These are phyloP conservation scores for Trapa incisa DNA, from an alignment of 345 rosid species.

Conservation along the genomic window DNA sequence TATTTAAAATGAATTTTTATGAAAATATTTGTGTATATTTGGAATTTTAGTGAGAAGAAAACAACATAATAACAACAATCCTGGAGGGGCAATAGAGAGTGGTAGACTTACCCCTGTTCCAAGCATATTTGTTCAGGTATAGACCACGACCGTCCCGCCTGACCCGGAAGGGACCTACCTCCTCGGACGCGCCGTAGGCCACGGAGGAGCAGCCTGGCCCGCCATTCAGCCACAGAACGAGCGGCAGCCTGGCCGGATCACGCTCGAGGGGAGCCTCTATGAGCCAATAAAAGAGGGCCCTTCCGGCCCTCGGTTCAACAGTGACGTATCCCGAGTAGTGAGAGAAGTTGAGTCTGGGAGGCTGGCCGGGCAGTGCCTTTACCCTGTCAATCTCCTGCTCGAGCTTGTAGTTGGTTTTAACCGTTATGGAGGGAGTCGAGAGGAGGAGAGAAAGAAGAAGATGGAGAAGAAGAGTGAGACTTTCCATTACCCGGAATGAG, in stretches of 20 bases:
- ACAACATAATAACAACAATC: background rate
- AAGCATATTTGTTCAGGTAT: slow-evolving; percentile 40
- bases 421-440: background rate
- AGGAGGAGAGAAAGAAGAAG: slow-evolving; percentile 6
- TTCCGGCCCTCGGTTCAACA: slow-evolving; percentile 36
- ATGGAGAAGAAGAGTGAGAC: slow-evolving; percentile 1
- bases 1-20: too few species aligned
- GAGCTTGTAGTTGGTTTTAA: background rate
- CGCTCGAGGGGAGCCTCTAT: slow-evolving; percentile 25
- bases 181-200: slow-evolving; percentile 82
- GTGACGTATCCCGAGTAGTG: slow-evolving; percentile 73
- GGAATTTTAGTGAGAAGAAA: too few species aligned
- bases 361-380: slow-evolving; percentile 54
- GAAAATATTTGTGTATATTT: too few species aligned
- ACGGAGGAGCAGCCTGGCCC: slow-evolving; percentile 92
- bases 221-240: slow-evolving; percentile 78
- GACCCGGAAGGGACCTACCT: slow-evolving; percentile 81
- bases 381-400: slow-evolving; percentile 49
- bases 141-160: slow-evolving; percentile 48
- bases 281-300: slow-evolving; percentile 77
- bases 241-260: slow-evolving; percentile 26
- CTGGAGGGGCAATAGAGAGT: background rate
- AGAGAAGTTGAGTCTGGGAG: slow-evolving; percentile 45
- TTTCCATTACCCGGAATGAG: background rate
- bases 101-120: slow-evolving; percentile 51